These are phyloP conservation scores for Aspergillus unguis DNA, from an alignment of 2,329 filamentous ascomycete genomes.

Conservation along the genomic window DNA sequence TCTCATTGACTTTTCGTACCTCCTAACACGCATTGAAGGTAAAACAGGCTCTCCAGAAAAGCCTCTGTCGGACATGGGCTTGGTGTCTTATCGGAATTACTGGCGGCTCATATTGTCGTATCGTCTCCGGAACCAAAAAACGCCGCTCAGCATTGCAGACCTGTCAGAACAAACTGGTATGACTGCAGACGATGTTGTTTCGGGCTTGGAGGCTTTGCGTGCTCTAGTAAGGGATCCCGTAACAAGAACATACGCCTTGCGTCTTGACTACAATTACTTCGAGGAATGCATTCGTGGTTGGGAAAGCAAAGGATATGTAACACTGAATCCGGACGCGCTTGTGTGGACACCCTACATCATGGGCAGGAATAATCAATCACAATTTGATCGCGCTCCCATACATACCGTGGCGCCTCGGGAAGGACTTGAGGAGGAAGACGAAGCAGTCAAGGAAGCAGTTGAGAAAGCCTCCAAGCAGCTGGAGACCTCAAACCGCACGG, in stretches of 20 bases:
- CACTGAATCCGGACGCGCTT: conserved; percentile 72
- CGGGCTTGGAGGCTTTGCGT: conserved; percentile 83
- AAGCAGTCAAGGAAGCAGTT: conserved; percentile 24
- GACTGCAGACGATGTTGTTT: conserved; percentile 94
- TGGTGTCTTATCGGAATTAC: conserved; percentile 96
- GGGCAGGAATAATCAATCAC: conserved; percentile 77
- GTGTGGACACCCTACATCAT: conserved; percentile 98
- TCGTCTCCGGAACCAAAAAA: conserved; percentile 66
- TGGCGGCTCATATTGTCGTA: conserved; percentile 88
- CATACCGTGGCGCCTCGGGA: conserved; percentile 86
- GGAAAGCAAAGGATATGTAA: conserved; percentile 83
- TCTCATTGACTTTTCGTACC: conserved; percentile 96
- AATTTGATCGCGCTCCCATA: conserved; percentile 78
- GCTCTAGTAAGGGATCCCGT: conserved; percentile 86
- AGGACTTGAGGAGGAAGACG: conserved; percentile 43
- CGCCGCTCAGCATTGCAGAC: conserved; percentile 53
- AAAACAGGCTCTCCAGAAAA: conserved; percentile 97
- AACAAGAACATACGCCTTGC: conserved; percentile 83
- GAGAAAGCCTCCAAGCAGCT: conserved; percentile 17
- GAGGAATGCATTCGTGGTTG: conserved; percentile 83
- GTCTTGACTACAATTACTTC: conserved; percentile 82
- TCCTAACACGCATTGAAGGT: conserved; percentile 85
- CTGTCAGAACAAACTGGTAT: conserved; percentile 83
- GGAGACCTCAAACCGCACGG: conserved; percentile 14
- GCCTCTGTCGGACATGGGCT: conserved; percentile 93